phyloP scores from a whole-genome alignment of 352 stramenopile species.

The Halophytophthora polymorphica region DNA sequence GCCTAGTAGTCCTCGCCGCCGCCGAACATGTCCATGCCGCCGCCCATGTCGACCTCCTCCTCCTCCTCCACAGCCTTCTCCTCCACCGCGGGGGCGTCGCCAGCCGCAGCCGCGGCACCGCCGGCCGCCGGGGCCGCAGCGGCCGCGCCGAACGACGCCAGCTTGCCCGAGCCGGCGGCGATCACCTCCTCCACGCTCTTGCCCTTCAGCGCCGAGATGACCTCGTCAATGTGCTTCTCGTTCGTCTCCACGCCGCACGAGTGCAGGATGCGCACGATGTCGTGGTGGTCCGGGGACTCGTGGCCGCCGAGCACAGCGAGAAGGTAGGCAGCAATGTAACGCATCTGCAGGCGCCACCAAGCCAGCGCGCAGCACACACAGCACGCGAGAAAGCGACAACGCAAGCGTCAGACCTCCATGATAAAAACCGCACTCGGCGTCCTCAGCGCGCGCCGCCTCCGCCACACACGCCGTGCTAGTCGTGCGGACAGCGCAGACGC shows the following conservation, averaged over 20 bases:
- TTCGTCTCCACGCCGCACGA: conserved; percentile 90
- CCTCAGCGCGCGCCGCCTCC: too few relatives aligned
- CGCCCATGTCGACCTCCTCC: conserved; percentile 83
- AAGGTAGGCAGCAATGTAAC: conserved; percentile 97
- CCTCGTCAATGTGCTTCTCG: conserved; percentile 53
- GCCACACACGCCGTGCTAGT: too few relatives aligned
- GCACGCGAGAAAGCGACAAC: background rate
- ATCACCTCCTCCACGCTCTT: conserved; percentile 86
- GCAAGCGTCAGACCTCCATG: background rate
- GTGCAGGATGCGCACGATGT: conserved; percentile 91
- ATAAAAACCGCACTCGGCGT: too few relatives aligned
- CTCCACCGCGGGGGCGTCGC: conserved; percentile 46
- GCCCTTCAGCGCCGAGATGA: conserved; percentile 79
- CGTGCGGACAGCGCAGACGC: background rate
- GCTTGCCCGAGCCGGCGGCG: conserved; percentile 73
- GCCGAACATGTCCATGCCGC: conserved; percentile 89
- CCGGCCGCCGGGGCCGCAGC: conserved; percentile 44
- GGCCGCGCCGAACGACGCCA: conserved; percentile 76
- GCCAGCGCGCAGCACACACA: background rate
- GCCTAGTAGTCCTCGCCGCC: conserved; percentile 86
- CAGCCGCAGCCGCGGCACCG: conserved; percentile 47
- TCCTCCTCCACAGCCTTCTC: conserved; percentile 81
- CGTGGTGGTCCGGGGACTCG: conserved; percentile 79
- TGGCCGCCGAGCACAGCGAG: conserved; percentile 95
- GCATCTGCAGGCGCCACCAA: conserved; percentile 71